These are phyloP conservation scores for Pseudoturritis turrita DNA, from an alignment of 345 rosid genomes.

Conservation along the genomic window DNA sequence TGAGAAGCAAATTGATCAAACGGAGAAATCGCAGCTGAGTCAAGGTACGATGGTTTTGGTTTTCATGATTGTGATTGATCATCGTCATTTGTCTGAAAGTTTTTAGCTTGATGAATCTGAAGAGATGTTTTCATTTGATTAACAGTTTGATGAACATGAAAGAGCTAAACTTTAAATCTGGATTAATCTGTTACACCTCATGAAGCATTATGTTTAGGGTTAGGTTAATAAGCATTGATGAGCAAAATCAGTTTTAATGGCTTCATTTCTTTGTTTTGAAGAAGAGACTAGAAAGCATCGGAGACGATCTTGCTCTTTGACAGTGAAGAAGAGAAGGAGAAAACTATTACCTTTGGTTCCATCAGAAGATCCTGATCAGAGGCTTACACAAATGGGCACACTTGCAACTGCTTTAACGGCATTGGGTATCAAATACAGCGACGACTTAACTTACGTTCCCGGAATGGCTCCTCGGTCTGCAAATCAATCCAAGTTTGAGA, in stretches of 20 bases:
- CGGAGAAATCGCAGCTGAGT: constrained; percentile 29
- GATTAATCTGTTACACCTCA: not conserved
- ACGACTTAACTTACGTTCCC: constrained; percentile 52
- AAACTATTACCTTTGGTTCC: constrained; percentile 70
- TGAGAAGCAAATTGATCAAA: constrained; percentile 38
- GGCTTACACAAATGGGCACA: constrained; percentile 70
- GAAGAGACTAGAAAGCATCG: constrained; percentile 51
- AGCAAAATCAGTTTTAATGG: not conserved
- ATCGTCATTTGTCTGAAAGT: constrained; percentile 5
- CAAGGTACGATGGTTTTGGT: constrained; percentile 44
- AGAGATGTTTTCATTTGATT: not conserved
- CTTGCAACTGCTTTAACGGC: constrained; percentile 84
- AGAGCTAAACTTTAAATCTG: not conserved
- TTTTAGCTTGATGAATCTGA: constrained; percentile 5
- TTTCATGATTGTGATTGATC: not conserved
- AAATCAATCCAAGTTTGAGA: constrained; percentile 67
- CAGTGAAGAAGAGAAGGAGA: constrained; percentile 74
- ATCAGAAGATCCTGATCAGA: constrained; percentile 54
- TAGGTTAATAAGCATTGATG: not conserved
- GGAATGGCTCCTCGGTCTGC: constrained; percentile 77
- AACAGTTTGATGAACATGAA: not conserved
- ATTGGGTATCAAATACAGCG: constrained; percentile 61
- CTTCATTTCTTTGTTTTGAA: constrained; percentile 4
- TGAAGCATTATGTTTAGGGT: not conserved
- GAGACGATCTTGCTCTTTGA: constrained; percentile 59